Evolutionary conservation across 441 rosid genomes (phyloP).

Genomic region (Gossypium laxum): DNA sequence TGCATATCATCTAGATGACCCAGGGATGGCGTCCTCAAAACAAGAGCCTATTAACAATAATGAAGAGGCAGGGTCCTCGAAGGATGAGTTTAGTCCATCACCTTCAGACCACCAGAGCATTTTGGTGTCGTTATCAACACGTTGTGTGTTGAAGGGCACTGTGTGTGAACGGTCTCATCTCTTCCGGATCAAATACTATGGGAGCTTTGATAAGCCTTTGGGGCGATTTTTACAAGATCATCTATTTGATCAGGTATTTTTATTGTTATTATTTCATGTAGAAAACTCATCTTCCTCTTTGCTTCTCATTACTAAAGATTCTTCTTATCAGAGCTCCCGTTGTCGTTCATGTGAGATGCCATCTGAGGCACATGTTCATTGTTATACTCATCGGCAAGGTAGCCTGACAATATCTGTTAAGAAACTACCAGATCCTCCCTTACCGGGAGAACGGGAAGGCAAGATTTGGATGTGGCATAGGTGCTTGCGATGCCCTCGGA

Average conservation of each 20-base stretch:
- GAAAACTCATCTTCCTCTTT: slow-evolving; percentile 7
- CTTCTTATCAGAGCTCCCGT: slow-evolving; percentile 32
- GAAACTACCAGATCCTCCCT: slow-evolving; percentile 37
- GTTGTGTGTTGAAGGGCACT: slow-evolving; percentile 70
- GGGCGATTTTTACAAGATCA: slow-evolving; percentile 62
- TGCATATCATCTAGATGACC: slow-evolving; percentile 11
- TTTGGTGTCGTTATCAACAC: slow-evolving; percentile 62
- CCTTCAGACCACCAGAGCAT: slow-evolving; percentile 73
- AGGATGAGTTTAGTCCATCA: slow-evolving; percentile 62
- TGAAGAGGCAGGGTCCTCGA: slow-evolving; percentile 41
- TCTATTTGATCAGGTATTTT: slow-evolving; percentile 58
- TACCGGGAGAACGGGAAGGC: slow-evolving; percentile 67
- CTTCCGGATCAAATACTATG: slow-evolving; percentile 64
- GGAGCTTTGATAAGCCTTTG: slow-evolving; percentile 64
- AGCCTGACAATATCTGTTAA: slow-evolving; percentile 69
- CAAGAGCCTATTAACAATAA: slow-evolving; percentile 30
- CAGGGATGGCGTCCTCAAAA: slow-evolving; percentile 19
- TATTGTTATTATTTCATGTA: slow-evolving; percentile 15
- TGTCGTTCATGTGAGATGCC: slow-evolving; percentile 60
- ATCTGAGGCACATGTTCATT: slow-evolving; percentile 69
- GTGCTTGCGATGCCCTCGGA: slow-evolving; percentile 66
- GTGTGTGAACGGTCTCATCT: slow-evolving; percentile 65
- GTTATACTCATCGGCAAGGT: slow-evolving; percentile 74
- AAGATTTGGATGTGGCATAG: slow-evolving; percentile 89
- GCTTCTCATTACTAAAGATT: not conserved